A percentile compares a stretch with the other conserved stretches of the same genome.
Conservation (phyloP, 1,284 basidiomycete genomes). For the Coniferiporia weirii region DNA sequence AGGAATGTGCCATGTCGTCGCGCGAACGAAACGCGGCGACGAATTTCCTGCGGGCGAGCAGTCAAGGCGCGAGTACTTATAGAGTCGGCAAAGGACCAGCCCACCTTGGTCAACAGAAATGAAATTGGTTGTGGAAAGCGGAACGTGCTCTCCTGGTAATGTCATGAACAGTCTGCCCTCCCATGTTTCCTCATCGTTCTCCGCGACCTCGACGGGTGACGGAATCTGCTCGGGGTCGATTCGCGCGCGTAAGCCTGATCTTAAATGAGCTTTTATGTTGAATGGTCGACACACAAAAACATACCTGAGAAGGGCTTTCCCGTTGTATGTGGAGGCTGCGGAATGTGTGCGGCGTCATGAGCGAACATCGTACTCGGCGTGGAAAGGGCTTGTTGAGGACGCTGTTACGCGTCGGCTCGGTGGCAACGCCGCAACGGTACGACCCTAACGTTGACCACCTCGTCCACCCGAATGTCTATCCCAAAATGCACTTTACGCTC, state of each 20-base stretch:
- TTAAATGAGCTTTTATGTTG: background rate
- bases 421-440: too few species aligned
- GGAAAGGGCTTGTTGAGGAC: background rate
- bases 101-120: conserved; percentile 89
- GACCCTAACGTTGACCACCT: too few species aligned
- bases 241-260: conserved; percentile 66
- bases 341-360: conserved; percentile 49
- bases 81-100: conserved; percentile 19
- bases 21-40: conserved; percentile 60
- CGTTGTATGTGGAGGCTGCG: conserved; percentile 78
- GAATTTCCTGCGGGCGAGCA: conserved; percentile 49
- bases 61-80: conserved; percentile 1
- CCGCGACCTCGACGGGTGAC: conserved; percentile 81
- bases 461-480: too few species aligned
- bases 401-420: too few species aligned
- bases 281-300: background rate
- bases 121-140: conserved; percentile 85
- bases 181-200: conserved; percentile 82
- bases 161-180: conserved; percentile 75
- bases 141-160: conserved; percentile 70
- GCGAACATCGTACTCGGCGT: conserved; percentile 32
- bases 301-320: conserved; percentile 62
- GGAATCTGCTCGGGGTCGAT: conserved; percentile 93
- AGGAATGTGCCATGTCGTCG: conserved; percentile 73
- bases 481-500: too few species aligned